Base-by-base conservation (phyloP, 2,329 filamentous ascomycete genomes). In the Thermomyces lanuginosus region DNA sequence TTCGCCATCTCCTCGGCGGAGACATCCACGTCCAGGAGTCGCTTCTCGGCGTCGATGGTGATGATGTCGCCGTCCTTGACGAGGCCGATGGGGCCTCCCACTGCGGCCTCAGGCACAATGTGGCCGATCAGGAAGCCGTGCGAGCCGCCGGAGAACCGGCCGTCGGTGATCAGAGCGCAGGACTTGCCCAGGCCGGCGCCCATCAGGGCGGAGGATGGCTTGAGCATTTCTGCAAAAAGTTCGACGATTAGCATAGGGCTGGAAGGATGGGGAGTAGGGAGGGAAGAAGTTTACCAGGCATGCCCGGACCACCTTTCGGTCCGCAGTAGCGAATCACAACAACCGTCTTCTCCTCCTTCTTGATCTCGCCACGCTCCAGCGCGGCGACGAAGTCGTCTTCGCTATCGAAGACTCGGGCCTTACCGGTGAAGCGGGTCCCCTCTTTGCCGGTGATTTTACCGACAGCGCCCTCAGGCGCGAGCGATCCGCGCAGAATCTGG, bases 101-200 rank as follows among this genome's bases (percentile, higher is more conserved):
- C 78, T 46, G 80, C 75, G 6, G 82, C 82, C 57, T 92, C 82
- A 14, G 82, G 82, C 21, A 84, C 80, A 35, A 92, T 77, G 55
- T 89, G 80, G 1, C 80, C 80, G 43, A 89, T 86, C 40, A 89
- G 60, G 66, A 89, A 89, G 20, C 80, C 80, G 64, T 89, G 80
- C 35, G 70, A 77, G 27, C 79, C 82, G 31, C 82, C 82, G 6
- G 50, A 55, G 46, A 55, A 56, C 25, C 53, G 49, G 13, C 75
- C 75, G 41, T 81, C 76, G 1, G 76, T 81, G 50, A 81, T 73
- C 19, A 81, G 58, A 3, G 76, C 76, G 12, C 75, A 69, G 35
- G 78, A 73, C 31, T 74, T 58, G 23, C 74, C 74, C 7, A 79
- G 63, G 9, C 74, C 74, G 11, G 72, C 72, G 10, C 75, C 75